These are phyloP conservation scores for Pharnaceum exiguum DNA, from an alignment of 148 eudicot species.

Conservation along the genomic window DNA sequence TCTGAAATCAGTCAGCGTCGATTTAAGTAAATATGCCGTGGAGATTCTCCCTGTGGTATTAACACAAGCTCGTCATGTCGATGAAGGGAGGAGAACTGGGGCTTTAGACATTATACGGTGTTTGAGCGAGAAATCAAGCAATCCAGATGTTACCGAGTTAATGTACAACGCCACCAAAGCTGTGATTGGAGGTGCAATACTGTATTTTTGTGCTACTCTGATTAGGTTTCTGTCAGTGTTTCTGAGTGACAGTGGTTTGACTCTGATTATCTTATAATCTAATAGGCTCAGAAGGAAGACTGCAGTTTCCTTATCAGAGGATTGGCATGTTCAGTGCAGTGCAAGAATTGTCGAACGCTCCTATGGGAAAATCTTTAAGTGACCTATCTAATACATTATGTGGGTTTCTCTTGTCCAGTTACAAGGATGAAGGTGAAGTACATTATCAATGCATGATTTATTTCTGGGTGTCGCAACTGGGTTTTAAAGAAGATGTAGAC, in stretches of 20 bases:
- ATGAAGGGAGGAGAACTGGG: conserved; percentile 71
- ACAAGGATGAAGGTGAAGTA: conserved; percentile 83
- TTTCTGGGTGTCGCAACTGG: background rate
- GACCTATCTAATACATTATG: conserved; percentile 55
- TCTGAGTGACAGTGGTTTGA: conserved; percentile 1
- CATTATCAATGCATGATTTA: too few relatives aligned
- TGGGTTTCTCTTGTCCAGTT: conserved; percentile 63
- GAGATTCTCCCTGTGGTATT: conserved; percentile 72
- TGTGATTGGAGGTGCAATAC: conserved; percentile 70
- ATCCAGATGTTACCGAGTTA: conserved; percentile 79
- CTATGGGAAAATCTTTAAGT: conserved; percentile 70
- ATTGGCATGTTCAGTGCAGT: conserved; percentile 85
- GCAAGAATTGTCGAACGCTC: conserved; percentile 69
- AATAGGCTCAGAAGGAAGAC: conserved; percentile 96
- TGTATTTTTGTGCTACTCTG: background rate
- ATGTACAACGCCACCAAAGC: conserved; percentile 67
- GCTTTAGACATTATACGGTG: conserved; percentile 68
- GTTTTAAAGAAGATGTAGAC: background rate
- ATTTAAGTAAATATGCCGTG: conserved; percentile 76
- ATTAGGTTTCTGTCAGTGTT: conserved; percentile 8
- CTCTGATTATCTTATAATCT: conserved; percentile 4
- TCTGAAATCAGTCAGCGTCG: conserved; percentile 63
- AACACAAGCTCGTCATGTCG: conserved; percentile 90
- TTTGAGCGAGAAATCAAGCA: conserved; percentile 85
- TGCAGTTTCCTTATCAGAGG: conserved; percentile 96